These are phyloP conservation scores for Colletotrichum tabaci DNA, from an alignment of 2,329 filamentous ascomycete genomes.

Conservation along the genomic window DNA sequence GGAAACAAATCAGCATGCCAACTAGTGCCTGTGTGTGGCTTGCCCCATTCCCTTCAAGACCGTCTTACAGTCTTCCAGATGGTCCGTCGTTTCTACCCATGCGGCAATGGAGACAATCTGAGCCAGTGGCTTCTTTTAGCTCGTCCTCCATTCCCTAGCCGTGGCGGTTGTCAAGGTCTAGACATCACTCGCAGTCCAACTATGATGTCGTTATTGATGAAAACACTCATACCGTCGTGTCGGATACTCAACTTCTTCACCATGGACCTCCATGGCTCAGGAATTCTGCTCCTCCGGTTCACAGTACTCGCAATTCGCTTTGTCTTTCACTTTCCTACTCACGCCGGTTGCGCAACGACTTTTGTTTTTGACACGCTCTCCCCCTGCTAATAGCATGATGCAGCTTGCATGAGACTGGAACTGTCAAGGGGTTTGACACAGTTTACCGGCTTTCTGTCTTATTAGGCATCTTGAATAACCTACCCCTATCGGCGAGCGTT, in stretches of 20 bases:
- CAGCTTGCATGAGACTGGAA: conserved; percentile 34
- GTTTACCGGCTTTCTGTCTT: conserved; percentile 14
- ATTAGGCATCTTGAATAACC: conserved; percentile 5
- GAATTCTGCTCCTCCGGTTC: conserved; percentile 6
- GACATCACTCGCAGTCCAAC: conserved; percentile 29
- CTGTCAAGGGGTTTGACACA: conserved; percentile 16
- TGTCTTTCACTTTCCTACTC: background rate
- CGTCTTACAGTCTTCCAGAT: conserved; percentile 23
- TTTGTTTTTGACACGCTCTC: background rate
- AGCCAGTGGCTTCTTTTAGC: conserved; percentile 40
- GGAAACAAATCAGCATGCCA: conserved; percentile 40
- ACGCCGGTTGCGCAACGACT: conserved; percentile 24
- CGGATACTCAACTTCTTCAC: conserved; percentile 29
- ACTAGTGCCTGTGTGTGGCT: conserved; percentile 40
- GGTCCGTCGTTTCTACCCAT: conserved; percentile 37
- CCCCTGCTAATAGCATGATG: conserved; percentile 40
- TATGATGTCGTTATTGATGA: conserved; percentile 41
- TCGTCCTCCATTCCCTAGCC: conserved; percentile 31
- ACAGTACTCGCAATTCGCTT: conserved; percentile 10
- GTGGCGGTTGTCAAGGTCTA: conserved; percentile 34
- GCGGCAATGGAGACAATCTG: conserved; percentile 39
- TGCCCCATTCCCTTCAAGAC: conserved; percentile 37
- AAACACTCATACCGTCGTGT: conserved; percentile 36
- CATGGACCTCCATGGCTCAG: conserved; percentile 1
- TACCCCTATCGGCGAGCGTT: conserved; percentile 11